Evolutionary conservation across 805 yeast genomes (phyloP).

Genomic region (Pichia membranifaciens): DNA sequence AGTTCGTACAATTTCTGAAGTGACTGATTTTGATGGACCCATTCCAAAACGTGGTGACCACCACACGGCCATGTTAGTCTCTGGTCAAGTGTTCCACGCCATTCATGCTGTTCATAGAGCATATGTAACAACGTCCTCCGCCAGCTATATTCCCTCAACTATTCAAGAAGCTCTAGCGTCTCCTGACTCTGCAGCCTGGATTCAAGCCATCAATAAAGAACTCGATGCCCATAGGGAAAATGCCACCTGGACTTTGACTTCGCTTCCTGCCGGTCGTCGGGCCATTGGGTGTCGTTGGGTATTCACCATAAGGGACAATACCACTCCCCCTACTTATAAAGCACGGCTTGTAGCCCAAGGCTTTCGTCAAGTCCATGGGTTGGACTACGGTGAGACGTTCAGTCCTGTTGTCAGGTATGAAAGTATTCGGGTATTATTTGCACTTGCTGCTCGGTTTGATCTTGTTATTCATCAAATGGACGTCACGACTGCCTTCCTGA

Average conservation of each 20-base stretch:
- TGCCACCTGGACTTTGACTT: neutral
- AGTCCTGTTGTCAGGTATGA: slow-evolving; percentile 5
- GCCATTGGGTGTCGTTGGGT: slow-evolving; percentile 8
- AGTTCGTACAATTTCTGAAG: slow-evolving; percentile 2
- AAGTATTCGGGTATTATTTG: slow-evolving; percentile 9
- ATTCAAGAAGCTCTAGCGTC: neutral
- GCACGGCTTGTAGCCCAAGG: slow-evolving; percentile 7
- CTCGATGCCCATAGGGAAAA: neutral
- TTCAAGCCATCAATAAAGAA: slow-evolving; percentile 1
- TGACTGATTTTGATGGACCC: slow-evolving; percentile 1
- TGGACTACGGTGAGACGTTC: slow-evolving; percentile 4
- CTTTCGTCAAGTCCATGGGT: slow-evolving; percentile 5
- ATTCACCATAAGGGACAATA: slow-evolving; percentile 5
- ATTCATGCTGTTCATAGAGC: slow-evolving; percentile 1
- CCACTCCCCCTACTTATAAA: slow-evolving; percentile 3
- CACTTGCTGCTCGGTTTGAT: slow-evolving; percentile 7
- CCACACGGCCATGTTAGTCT: no score
- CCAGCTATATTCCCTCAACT: slow-evolving; percentile 1
- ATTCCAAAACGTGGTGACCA: neutral
- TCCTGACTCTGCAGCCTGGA: neutral
- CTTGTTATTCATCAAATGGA: slow-evolving; percentile 15
- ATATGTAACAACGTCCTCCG: neutral
- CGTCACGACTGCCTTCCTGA: slow-evolving; percentile 14
- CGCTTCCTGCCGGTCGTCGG: neutral
- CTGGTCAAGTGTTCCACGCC: slow-evolving; percentile 1